Evolutionary conservation across 2,329 filamentous ascomycete species (phyloP), one percentile per base, ranked within the genome.

Genomic region (Beauveria brongniartii): DNA sequence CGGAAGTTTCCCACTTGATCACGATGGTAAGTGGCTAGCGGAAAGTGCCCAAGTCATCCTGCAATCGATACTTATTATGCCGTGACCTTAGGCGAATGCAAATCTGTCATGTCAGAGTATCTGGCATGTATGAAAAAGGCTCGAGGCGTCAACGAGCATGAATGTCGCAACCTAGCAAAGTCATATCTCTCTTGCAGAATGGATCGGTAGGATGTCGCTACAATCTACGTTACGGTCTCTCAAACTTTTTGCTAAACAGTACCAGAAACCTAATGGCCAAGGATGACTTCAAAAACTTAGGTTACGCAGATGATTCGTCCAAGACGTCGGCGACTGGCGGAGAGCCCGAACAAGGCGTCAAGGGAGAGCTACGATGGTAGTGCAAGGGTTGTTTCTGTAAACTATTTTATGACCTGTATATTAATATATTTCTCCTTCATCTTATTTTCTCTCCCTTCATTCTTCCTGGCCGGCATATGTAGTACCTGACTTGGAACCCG

Each of bases 1-100:
- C 68, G 93, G 93, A 61, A 95, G 91, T 69, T 97, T 97, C 71
- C 93, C 93, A n/a, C 85, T 97, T 61, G 93, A 97, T 74, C 92
- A 97, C 69, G 92, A 96, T 73, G 91, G 78, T 78, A 68, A 66
- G 75, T 55, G 12, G 14, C 37, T 37, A 16, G 8, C 47, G 1
- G 18, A 44, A 6, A 18, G 22, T 14, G 14, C 16, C 2, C 14
- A 28, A 8, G 5, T 55, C 14, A 16, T 16, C 12, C 16, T 3
- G 16, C 9, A 46, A 7, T 8, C 24, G 18, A 22, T 26, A 12
- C 54, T 59, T 4, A 43, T 24, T 1, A 20, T 24, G 8, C 18
- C 22, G 12, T 6, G 20, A 28, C 55, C 16, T 41, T 65, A 94
- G 91, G 91, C 70, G 94, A 99, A 78, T 99, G 94, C 81, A 97